Percentiles rank a stretch among this genome's conserved stretches.
phyloP scores from a whole-genome alignment of 2,329 filamentous ascomycete species.

The Cyphellophora europaea region DNA sequence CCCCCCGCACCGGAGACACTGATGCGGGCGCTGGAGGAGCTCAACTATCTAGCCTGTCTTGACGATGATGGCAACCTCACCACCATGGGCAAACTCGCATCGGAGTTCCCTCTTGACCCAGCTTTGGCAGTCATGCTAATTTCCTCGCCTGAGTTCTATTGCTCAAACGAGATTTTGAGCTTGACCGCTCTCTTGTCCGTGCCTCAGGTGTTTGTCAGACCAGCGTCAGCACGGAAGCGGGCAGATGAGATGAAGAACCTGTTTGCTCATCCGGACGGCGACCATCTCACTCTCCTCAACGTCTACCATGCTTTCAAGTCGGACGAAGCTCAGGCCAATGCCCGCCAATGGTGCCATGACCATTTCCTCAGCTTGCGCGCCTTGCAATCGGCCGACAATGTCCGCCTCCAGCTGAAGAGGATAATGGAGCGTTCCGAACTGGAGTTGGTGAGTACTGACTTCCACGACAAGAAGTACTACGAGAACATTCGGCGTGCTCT shows the following conservation, averaged over 20 bases:
- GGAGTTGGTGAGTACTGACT: constrained; percentile 78
- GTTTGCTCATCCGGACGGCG: constrained; percentile 86
- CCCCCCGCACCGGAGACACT: constrained; percentile 95
- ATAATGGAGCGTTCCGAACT: constrained; percentile 93
- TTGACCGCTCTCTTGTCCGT: constrained; percentile 90
- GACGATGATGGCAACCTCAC: constrained; percentile 96
- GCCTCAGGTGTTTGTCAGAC: constrained; percentile 86
- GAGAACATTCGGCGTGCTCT: constrained; percentile 90
- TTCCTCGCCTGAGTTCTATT: constrained; percentile 94
- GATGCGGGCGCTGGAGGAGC: constrained; percentile 93
- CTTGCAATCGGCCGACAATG: constrained; percentile 85
- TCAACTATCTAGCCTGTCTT: constrained; percentile 93
- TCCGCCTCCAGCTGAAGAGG: constrained; percentile 79
- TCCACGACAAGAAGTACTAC: constrained; percentile 96
- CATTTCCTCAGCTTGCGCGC: constrained; percentile 88
- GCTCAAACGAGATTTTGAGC: constrained; percentile 95
- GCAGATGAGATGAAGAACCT: constrained; percentile 96
- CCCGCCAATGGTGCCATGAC: constrained; percentile 91
- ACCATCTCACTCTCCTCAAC: constrained; percentile 92
- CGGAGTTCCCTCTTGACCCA: constrained; percentile 91
- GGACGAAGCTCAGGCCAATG: constrained; percentile 57
- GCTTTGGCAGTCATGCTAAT: constrained; percentile 96
- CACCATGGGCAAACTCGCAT: constrained; percentile 72
- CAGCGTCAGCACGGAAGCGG: constrained; percentile 72
- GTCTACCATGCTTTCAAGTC: constrained; percentile 96